Percentiles rank a stretch among this genome's conserved stretches.
These are phyloP conservation scores for Phytomonas serpens DNA, from an alignment of 208 protist species.

Conservation along the genomic window DNA sequence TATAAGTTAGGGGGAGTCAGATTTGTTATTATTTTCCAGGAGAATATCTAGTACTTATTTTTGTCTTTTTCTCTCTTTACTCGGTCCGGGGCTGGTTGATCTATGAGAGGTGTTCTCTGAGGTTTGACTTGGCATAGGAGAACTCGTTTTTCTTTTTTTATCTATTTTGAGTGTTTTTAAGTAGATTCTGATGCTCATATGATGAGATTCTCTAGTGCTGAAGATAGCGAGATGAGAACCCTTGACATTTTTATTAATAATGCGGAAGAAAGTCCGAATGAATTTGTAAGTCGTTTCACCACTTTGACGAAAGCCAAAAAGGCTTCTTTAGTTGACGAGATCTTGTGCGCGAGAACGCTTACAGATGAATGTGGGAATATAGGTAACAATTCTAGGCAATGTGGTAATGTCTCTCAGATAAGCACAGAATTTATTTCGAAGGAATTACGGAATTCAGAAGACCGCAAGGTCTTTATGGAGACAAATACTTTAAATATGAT, in stretches of 20 bases:
- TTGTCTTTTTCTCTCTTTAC: not conserved
- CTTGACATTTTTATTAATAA: not conserved
- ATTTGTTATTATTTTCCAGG: not conserved
- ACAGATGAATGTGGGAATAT: not conserved
- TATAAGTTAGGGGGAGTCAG: not conserved
- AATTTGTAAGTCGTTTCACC: not conserved
- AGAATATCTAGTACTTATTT: not conserved
- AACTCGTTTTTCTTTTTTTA: slow-evolving; percentile 4
- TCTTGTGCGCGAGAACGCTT: not conserved
- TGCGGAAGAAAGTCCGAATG: not conserved
- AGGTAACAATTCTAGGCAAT: not conserved
- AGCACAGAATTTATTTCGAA: not conserved
- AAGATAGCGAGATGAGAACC: not conserved
- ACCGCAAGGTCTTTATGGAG: not conserved
- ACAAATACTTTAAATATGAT: not conserved
- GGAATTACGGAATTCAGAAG: not conserved
- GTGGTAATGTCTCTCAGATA: not conserved
- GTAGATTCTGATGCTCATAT: not conserved
- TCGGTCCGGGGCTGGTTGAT: not conserved
- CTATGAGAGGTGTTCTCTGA: not conserved
- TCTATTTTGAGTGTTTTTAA: not conserved
- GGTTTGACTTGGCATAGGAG: not conserved
- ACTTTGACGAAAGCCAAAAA: not conserved
- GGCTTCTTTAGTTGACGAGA: not conserved
- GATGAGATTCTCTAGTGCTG: not conserved